Evolutionary conservation across 73 alveolate species (phyloP), one percentile per base, ranked within the genome.

Genomic region (Paramecium caudatum): DNA sequence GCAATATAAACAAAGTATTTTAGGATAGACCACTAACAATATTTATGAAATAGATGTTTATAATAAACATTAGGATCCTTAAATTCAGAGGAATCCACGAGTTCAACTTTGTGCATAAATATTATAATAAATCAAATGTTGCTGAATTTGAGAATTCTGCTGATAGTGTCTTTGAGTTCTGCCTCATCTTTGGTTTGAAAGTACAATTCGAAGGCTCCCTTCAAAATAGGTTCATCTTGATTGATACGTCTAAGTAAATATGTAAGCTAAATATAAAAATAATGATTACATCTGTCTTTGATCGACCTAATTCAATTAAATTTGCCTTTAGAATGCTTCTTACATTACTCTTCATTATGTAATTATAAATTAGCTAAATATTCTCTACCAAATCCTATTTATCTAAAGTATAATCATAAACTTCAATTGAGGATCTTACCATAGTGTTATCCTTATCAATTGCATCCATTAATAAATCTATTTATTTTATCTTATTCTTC

Each of bases 191-290:
- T 74, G 0, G 62, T 74, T 41, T 41, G 43, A 68, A 74, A 74
- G 43, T 74, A 74, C 46, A 74, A 45, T 21, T 74, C 88, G 19
- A 74, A 74, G 16, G 88, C 88, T 74, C 88, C 88, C 19, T 74
- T 74, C 63, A 74, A n/a, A 27, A 74, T 74, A 21, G 88, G 88
- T 6, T 74, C 88, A 41, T 74, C 88, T 37, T 37, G 47, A 74
- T 74, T 39, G 10, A 74, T 37, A 8, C 43, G 36, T 19, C 33
- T 74, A 15, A 74, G 23, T 21, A 74, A 74, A 8, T 74, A 74
- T 6, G 88, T 74, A 21, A 74, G 32, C 88, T 74, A 74, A 9
- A 36, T 13, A 3, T 39, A 0, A 16, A 74, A 27, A 39, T 63
- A 16, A n/a, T 41, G 17, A 4, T 41, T 74, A 74, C 88, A 41